Evolutionary conservation across 768 basidiomycete species (phyloP), one percentile per base, ranked within the genome.

Genomic region (Leucosporidium yakuticum): DNA sequence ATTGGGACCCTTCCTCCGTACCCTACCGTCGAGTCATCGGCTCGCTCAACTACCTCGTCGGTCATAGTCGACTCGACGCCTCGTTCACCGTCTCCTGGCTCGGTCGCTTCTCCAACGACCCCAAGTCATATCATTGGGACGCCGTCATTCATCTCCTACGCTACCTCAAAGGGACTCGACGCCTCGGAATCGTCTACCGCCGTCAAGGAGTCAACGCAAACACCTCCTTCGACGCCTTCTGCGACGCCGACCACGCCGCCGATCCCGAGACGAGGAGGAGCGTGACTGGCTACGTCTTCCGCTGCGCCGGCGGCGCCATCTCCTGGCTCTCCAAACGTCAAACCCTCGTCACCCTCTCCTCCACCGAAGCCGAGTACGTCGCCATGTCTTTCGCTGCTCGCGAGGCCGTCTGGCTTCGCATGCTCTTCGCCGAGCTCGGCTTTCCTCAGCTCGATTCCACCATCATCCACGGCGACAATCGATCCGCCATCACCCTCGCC

Each of bases 321-420:
- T n/a, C 47, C 4, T 57, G 56, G 56, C 36, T 32, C 4, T 56
- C 64, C 3, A 20, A 57, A 3, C 39, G 36, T 1, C 58, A 60
- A 27, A 14, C 15, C 6, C 29, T 25, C 11, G 27, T 27, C 3
- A 44, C 58, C 3, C 44, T 60, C 58, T 47, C 34, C 21, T 20
- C 27, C n/a, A 29, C n/a, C 34, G 55, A 54, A 47, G 57, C 54
- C 20, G 64, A 65, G 48, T 57, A 58, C 34, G 44, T 57, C 7
- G n/a, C 64, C 6, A 68, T 74, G 0, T 62, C 75, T 0, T 76
- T 81, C 48, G 79, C 79, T 0, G 62, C 76, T 0, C 75, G 79
- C 60, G 77, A 83, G 68, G 77, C 74, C 2, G 19, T 81, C 6
- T 83, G 82, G 82, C 29, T 76, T 25, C 63, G 68, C 1, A 48